These are phyloP conservation scores for Sclerotinia sclerotiorum DNA, from an alignment of 2,329 filamentous ascomycete genomes.

Conservation along the genomic window DNA sequence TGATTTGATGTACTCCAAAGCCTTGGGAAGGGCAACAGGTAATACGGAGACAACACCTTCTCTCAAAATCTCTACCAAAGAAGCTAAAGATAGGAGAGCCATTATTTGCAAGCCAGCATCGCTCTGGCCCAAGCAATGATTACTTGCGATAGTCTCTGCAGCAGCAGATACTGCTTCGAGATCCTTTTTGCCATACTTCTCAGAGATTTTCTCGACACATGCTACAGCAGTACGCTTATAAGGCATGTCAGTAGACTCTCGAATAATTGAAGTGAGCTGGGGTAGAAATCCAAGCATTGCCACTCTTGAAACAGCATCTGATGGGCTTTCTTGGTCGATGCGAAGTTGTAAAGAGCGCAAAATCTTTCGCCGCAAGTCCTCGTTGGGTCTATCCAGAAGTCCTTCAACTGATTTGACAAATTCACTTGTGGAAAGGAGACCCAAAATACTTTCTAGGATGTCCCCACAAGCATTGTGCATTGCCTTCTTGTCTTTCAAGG, in stretches of 20 bases:
- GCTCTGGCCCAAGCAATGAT: constrained; percentile 71
- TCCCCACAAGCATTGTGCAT: constrained; percentile 63
- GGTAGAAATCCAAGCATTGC: constrained; percentile 78
- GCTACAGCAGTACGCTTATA: constrained; percentile 84
- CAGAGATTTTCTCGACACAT: constrained; percentile 88
- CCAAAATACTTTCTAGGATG: constrained; percentile 75
- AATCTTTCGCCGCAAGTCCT: constrained; percentile 75
- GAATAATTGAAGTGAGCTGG: constrained; percentile 73
- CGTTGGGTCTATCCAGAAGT: constrained; percentile 72
- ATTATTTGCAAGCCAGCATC: constrained; percentile 75
- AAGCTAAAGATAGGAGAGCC: constrained; percentile 85
- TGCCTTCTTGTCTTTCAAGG: constrained; percentile 55
- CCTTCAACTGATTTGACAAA: constrained; percentile 86
- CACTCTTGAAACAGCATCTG: constrained; percentile 65
- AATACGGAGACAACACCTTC: constrained; percentile 84
- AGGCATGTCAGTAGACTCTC: constrained; percentile 67
- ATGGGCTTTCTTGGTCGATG: constrained; percentile 69
- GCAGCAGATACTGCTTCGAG: constrained; percentile 72
- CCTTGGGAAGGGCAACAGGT: constrained; percentile 70
- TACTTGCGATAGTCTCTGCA: constrained; percentile 73
- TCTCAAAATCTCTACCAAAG: constrained; percentile 82
- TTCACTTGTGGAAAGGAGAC: constrained; percentile 80
- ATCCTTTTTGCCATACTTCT: constrained; percentile 94
- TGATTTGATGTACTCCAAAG: constrained; percentile 67
- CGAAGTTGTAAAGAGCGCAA: constrained; percentile 78